Conservation (phyloP, 192 early-diverging fungal species). For the Funneliformis geosporum region DNA sequence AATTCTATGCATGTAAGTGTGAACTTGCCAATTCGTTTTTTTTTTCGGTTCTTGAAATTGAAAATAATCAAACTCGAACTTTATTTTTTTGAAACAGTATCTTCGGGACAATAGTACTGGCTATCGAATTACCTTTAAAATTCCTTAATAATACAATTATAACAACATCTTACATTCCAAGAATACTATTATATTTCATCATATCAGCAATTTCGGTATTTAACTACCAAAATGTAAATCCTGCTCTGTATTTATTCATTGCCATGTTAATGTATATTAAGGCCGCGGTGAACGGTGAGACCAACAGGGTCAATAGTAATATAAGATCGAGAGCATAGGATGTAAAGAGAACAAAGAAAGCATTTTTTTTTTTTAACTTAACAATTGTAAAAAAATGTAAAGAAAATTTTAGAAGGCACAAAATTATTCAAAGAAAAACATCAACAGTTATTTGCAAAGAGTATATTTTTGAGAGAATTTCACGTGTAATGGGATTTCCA, state of each 20-base stretch:
- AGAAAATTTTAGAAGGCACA: too few species aligned
- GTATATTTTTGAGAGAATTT: too few species aligned
- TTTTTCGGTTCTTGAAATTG: background rate
- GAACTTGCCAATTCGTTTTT: background rate
- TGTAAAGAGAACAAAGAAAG: too few species aligned
- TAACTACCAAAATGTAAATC: conserved; percentile 34
- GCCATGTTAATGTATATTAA: conserved; percentile 4
- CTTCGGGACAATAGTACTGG: conserved; percentile 1
- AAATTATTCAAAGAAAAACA: too few species aligned
- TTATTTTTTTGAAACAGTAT: background rate
- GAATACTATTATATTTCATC: conserved; percentile 4
- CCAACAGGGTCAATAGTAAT: background rate
- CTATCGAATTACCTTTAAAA: conserved; percentile 18
- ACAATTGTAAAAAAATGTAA: too few species aligned
- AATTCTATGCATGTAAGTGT: conserved; percentile 27
- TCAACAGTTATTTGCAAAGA: too few species aligned
- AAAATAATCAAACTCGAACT: background rate
- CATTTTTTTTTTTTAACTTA: too few species aligned
- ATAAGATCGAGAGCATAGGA: background rate
- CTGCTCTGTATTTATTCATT: conserved; percentile 20
- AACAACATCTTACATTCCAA: background rate
- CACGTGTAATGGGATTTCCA: too few species aligned
- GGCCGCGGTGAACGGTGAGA: conserved; percentile 9
- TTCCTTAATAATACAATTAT: conserved; percentile 5
- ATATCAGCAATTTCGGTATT: conserved; percentile 7